Evolutionary conservation across 176 grass and related monocot genomes (phyloP).

Genomic region (Ampelocalamus luodianensis): DNA sequence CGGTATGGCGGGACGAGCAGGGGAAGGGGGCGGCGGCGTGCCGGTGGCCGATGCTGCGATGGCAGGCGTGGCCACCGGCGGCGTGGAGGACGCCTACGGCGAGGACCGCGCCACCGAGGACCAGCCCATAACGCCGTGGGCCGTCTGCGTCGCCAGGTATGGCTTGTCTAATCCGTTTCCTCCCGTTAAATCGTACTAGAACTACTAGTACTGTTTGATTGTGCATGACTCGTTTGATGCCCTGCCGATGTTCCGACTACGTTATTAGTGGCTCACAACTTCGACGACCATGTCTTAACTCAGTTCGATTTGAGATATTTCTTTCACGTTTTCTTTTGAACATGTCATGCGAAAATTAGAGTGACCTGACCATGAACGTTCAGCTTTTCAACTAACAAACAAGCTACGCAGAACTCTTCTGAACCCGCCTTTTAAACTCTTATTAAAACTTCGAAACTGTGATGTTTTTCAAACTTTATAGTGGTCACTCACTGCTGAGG

Average conservation of each 20-base stretch:
- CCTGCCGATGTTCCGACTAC: neutral
- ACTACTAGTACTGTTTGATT: neutral
- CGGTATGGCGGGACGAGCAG: slow-evolving; percentile 51
- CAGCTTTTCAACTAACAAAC: neutral
- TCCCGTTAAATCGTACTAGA: neutral
- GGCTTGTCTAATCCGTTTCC: neutral
- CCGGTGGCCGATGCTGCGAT: neutral
- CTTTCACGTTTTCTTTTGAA: neutral
- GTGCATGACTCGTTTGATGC: neutral
- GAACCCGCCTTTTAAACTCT: neutral
- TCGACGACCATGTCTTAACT: neutral
- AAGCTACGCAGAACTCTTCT: neutral
- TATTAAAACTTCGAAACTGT: neutral
- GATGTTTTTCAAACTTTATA: slow-evolving; percentile 23
- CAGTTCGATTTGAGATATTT: neutral
- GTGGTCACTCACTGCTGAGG: slow-evolving; percentile 68
- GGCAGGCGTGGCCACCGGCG: slow-evolving; percentile 40
- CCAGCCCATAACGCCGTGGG: slow-evolving; percentile 68
- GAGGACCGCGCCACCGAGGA: slow-evolving; percentile 64
- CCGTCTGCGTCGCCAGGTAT: slow-evolving; percentile 70
- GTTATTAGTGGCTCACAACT: neutral
- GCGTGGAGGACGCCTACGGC: slow-evolving; percentile 60
- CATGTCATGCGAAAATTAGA: no score
- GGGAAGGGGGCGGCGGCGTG: slow-evolving; percentile 26
- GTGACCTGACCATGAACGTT: no score